Evolutionary conservation across 352 stramenopile genomes (phyloP).

Genomic region (Blastocystis sp.): DNA sequence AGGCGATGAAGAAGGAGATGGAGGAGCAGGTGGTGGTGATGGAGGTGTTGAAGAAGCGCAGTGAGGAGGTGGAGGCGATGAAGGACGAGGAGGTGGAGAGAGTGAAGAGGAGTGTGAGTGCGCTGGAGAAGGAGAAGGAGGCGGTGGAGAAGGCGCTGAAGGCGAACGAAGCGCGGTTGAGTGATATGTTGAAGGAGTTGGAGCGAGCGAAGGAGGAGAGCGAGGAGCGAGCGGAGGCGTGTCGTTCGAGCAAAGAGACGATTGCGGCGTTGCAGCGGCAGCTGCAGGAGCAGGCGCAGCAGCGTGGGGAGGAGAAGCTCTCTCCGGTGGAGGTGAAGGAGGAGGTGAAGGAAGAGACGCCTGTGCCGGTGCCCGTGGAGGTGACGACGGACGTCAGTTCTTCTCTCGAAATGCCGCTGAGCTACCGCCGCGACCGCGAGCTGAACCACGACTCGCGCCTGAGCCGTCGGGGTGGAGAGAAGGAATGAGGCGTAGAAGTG

Average conservation of each 20-base stretch:
- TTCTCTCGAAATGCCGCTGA: slow-evolving; percentile 1
- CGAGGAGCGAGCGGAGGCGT: not conserved
- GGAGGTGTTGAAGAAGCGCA: not conserved
- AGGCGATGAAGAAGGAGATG: not conserved
- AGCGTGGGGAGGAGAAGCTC: not conserved
- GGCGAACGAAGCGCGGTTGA: not conserved
- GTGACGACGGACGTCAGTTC: not conserved
- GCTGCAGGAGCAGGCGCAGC: no score
- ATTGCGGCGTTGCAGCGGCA: no score
- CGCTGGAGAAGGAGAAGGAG: not conserved
- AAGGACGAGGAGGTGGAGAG: not conserved
- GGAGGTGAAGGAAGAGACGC: not conserved
- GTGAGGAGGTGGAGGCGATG: not conserved
- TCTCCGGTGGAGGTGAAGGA: not conserved
- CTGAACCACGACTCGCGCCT: slow-evolving; percentile 20
- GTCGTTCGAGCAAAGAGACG: not conserved
- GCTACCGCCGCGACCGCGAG: not conserved
- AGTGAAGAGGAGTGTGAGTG: not conserved
- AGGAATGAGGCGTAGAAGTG: slow-evolving; percentile 20
- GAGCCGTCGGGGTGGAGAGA: not conserved
- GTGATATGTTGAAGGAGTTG: not conserved
- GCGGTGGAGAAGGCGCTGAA: not conserved
- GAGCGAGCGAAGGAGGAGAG: not conserved
- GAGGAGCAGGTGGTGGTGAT: not conserved
- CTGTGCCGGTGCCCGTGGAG: not conserved